These are phyloP conservation scores for Stipa capillata DNA, from an alignment of 176 grass and related monocot species.

Conservation along the genomic window DNA sequence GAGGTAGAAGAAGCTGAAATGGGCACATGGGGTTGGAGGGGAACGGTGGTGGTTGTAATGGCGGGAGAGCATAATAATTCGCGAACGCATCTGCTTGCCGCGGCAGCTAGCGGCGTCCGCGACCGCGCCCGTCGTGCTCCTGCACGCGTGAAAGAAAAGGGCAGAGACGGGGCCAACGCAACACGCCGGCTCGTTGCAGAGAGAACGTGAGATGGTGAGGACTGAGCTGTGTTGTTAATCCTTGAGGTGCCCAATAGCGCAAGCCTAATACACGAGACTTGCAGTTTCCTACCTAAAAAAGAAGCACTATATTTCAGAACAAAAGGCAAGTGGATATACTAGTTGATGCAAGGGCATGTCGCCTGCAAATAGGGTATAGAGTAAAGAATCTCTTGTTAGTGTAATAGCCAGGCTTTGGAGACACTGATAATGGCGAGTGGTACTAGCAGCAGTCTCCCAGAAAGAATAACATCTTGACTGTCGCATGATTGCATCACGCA, in stretches of 20 bases:
- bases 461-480: constrained; percentile 18
- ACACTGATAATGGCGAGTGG: not conserved
- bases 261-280: too few relatives aligned
- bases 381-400: not conserved
- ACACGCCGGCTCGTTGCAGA: too few relatives aligned
- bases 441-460: not conserved
- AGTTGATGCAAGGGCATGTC: not conserved
- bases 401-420: not conserved
- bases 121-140: not conserved
- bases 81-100: not conserved
- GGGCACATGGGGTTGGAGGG: constrained; percentile 4
- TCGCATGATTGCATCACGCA: constrained; percentile 24
- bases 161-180: not conserved
- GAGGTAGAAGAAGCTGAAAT: constrained; percentile 10
- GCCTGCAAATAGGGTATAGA: too few relatives aligned
- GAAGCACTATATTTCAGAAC: too few relatives aligned
- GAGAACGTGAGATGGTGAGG: too few relatives aligned
- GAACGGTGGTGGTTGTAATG: not conserved
- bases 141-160: not conserved
- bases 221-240: too few relatives aligned
- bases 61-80: not conserved
- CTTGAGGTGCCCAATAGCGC: too few relatives aligned
- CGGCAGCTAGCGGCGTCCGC: not conserved
- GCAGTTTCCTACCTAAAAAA: too few relatives aligned
- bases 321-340: not conserved